Base-by-base conservation (phyloP, 1,284 basidiomycete genomes). In the Austroboletus niveus region DNA sequence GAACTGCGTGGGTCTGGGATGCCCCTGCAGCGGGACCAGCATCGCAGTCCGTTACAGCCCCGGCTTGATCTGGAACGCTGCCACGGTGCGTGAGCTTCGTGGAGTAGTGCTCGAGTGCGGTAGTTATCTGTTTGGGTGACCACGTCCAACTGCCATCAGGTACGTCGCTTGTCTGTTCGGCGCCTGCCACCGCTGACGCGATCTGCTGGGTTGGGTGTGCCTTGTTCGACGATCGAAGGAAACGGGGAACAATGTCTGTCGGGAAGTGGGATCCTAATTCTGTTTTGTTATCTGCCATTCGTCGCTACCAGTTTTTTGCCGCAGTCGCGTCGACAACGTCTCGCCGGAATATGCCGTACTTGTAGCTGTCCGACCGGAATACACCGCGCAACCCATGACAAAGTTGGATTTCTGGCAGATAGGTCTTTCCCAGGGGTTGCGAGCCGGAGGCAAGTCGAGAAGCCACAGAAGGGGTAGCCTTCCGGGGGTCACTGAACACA, bases 21-120 rank as follows among this genome's bases (percentile, higher is more conserved):
- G 59, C 48, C 34, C 12, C 32, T 47, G 45, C 49, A n/a, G 30
- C 30, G 27, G 46, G 53, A 55, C 57, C 56, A 39, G 44, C 49
- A 8, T 54, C 47, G 14, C 51, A 51, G 30, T 49, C 49, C 39
- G 46, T 22, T 41, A 34, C 29, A 27, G 47, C 54, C 43, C 45
- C 55, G 12, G 56, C 38, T 48, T 53, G 49, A 48, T 49, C 30
- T 43, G 52, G 48, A 43, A 52, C 24, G 34, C 38, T 52, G 39
- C 57, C 32, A 40, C 58, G 53, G 43, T 54, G 50, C 15, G 58
- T 58, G 39, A 65, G 57, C 22, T 64, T 70, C 53, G 71, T 70
- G 40, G 77, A 66, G 17, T 70, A 68, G 31, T 4, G 46, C 8
- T 65, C 60, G 3, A 77, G 51, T 5, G 70, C 70, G 14, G 69